A percentile compares a stretch with the other conserved stretches of the same genome.
These are phyloP conservation scores for Sporothrix pseudoabietina DNA, from an alignment of 2,329 filamentous ascomycete species.

Conservation along the genomic window DNA sequence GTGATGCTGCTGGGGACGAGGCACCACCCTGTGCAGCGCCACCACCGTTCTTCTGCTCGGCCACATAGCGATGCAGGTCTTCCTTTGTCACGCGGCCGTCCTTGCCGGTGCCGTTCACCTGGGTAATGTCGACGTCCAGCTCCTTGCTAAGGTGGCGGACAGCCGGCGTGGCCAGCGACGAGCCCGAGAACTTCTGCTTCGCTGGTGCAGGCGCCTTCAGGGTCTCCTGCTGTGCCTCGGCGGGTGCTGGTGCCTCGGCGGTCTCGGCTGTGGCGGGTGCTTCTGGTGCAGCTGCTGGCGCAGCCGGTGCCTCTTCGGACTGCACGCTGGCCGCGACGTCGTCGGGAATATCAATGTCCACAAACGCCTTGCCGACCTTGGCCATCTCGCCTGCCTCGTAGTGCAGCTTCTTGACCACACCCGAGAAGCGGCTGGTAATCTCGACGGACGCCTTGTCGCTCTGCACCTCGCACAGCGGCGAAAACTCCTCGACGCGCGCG, in stretches of 20 bases:
- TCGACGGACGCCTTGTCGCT: conserved; percentile 91
- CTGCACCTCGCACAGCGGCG: conserved; percentile 95
- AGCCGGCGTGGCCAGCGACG: conserved; percentile 79
- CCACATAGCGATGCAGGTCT: conserved; percentile 75
- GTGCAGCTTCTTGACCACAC: conserved; percentile 93
- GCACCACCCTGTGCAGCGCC: conserved; percentile 30
- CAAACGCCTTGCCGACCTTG: conserved; percentile 88
- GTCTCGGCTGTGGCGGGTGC: neutral
- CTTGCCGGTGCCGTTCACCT: conserved; percentile 82
- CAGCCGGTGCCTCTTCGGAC: conserved; percentile 30
- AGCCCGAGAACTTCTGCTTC: conserved; percentile 64
- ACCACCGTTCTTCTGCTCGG: conserved; percentile 50
- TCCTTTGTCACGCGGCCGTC: conserved; percentile 92
- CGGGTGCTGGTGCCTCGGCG: conserved; percentile 33
- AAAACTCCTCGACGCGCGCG: conserved; percentile 95
- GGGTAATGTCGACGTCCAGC: conserved; percentile 72
- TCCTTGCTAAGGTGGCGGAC: conserved; percentile 87
- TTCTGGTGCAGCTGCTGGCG: conserved; percentile 7
- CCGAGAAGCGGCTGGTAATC: conserved; percentile 94
- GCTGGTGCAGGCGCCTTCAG: conserved; percentile 6
- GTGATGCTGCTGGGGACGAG: conserved; percentile 25
- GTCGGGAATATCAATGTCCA: conserved; percentile 91
- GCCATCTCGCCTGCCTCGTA: conserved; percentile 97
- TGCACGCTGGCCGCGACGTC: conserved; percentile 53
- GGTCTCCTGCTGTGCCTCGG: neutral